Base-by-base conservation (phyloP, 352 stramenopile genomes). In the Phytophthora ramorum region DNA sequence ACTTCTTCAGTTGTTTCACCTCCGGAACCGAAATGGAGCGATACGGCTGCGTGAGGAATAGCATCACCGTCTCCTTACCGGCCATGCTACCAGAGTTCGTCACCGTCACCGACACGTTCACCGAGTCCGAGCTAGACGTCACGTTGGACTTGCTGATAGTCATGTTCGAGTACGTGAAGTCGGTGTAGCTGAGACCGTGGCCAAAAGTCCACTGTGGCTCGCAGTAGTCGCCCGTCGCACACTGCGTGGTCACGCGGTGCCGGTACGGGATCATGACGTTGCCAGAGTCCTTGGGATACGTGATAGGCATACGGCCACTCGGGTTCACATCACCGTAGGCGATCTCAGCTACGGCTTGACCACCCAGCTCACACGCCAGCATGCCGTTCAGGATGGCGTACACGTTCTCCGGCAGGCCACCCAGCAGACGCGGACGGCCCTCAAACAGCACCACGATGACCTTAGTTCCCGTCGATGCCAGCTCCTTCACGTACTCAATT, bases 381-480 rank as follows among this genome's bases (percentile, higher is more conserved):
- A 63, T 63, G 48, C 92, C 80, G 22, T 88, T 63, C 26, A 95
- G 75, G 69, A 96, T 76, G 17, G 78, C 87, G 35, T 90, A 63
- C 12, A 86, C 88, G 22, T 68, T 53, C 9, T 78, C 69, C 0
- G 71, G 51, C 14, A 89, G 56, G n/a, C 66, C 78, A 10, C 63
- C 68, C 5, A 96, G 70, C 8, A 96, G 57, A 13, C 89, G 81
- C n/a, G 87, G 87, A 24, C 89, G 79, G 0, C 89, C 89, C 48
- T 85, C 70, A 9, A 94, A 79, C 5, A 93, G 72, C 12, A 94
- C 76, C 7, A 95, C 32, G 14, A 96, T 74, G 16, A 96, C 69
- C 38, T 91, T 90, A 5, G 83, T 87, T 16, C 76, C 77, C 9
- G 32, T 63, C 17, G 44, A 46, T n/a, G 55, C 55, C 22, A 63